Conservation (phyloP, 495 filamentous ascomycete species). For the Neurospora terricola region DNA sequence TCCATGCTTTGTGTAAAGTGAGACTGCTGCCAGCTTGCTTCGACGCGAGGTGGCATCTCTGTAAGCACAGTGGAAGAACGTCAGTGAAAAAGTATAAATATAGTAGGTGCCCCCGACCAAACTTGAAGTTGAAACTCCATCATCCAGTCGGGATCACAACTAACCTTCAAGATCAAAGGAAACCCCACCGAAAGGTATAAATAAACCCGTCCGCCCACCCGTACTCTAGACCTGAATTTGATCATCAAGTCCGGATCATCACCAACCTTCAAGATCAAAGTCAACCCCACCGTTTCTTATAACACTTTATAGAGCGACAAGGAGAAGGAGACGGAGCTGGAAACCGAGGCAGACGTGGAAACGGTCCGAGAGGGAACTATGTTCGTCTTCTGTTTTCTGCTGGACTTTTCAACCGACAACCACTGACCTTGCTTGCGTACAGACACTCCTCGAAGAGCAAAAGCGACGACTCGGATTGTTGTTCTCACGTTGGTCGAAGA, state of each 20-base stretch:
- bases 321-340: neutral
- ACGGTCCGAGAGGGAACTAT: neutral
- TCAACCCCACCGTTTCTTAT: neutral
- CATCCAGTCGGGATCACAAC: neutral
- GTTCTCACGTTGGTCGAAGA: neutral
- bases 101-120: neutral
- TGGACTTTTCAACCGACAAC: neutral
- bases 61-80: neutral
- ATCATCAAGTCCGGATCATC: neutral
- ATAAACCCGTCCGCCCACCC: neutral
- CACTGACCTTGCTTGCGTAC: neutral
- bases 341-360: neutral
- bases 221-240: neutral
- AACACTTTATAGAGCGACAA: neutral
- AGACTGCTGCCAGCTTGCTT: neutral
- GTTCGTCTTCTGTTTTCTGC: neutral
- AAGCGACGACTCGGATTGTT: neutral
- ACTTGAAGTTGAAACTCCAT: neutral
- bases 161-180: neutral
- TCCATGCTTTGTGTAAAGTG: neutral
- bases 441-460: neutral
- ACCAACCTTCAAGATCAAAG: neutral
- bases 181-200: neutral
- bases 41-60: neutral
- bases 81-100: neutral